Evolutionary conservation across 805 yeast species (phyloP).

Genomic region (Pichia kluyveri): DNA sequence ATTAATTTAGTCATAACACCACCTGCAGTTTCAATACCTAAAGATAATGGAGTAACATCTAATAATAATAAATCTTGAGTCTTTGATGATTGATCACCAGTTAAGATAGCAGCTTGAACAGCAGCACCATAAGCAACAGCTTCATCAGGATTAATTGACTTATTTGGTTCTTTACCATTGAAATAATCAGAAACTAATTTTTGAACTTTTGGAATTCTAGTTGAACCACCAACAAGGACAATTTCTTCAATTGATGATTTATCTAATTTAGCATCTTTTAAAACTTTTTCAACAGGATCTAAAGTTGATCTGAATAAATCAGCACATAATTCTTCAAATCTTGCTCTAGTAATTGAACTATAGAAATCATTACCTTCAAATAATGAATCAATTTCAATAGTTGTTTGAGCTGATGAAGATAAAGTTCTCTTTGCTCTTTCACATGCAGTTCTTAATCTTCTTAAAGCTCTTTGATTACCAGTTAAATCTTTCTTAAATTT

Average conservation of each 20-base stretch:
- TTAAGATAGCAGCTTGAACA: slow-evolving; percentile 93
- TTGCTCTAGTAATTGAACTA: slow-evolving; percentile 93
- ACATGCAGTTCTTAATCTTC: slow-evolving; percentile 98
- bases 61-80: slow-evolving; percentile 88
- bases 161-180: slow-evolving; percentile 95
- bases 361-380: slow-evolving; percentile 95
- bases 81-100: slow-evolving; percentile 91
- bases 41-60: slow-evolving; percentile 99
- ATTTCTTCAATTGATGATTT: slow-evolving; percentile 87
- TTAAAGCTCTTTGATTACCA: slow-evolving; percentile 88
- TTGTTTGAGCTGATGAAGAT: slow-evolving; percentile 92
- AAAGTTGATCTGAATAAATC: slow-evolving; percentile 89
- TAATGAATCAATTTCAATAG: slow-evolving; percentile 90
- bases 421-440: slow-evolving; percentile 98
- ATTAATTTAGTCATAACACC: slow-evolving; percentile 98
- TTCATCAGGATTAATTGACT: slow-evolving; percentile 95
- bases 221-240: slow-evolving; percentile 95
- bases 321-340: slow-evolving; percentile 95
- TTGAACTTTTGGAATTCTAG: slow-evolving; percentile 96
- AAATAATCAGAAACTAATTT: slow-evolving; percentile 92
- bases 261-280: slow-evolving; percentile 84
- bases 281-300: slow-evolving; percentile 92
- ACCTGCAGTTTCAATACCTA: slow-evolving; percentile 99
- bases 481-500: slow-evolving; percentile 93
- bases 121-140: slow-evolving; percentile 99